Evolutionary conservation across 768 basidiomycete species (phyloP).

Genomic region (Suillus alpinus): DNA sequence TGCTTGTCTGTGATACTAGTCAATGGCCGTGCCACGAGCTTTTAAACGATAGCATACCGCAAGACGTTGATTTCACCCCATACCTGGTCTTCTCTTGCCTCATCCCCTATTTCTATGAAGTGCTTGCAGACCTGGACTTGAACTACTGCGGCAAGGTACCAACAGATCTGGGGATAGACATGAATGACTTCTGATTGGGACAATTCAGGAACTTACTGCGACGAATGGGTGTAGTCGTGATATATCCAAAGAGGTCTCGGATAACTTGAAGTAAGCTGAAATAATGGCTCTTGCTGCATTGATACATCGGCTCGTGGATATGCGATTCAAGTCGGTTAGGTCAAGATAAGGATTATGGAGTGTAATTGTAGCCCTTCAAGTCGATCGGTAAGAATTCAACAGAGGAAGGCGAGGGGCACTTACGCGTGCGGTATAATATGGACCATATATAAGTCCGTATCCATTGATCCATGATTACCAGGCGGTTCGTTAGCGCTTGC

Average conservation of each 20-base stretch:
- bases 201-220: constrained; percentile 48
- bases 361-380: constrained; percentile 75
- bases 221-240: constrained; percentile 80
- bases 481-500: constrained; percentile 55
- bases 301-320: constrained; percentile 70
- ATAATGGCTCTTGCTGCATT: constrained; percentile 74
- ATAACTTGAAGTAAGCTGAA: constrained; percentile 70
- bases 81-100: constrained; percentile 66
- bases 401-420: constrained; percentile 28
- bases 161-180: constrained; percentile 61
- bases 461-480: constrained; percentile 54
- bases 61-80: constrained; percentile 89
- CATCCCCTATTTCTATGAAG: constrained; percentile 79
- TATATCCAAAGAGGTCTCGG: constrained; percentile 81
- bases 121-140: constrained; percentile 85
- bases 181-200: constrained; percentile 8
- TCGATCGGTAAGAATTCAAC: constrained; percentile 9
- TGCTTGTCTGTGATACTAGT: constrained; percentile 53
- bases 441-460: constrained; percentile 86
- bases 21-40: constrained; percentile 5
- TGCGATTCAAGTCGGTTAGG: constrained; percentile 59
- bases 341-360: constrained; percentile 84
- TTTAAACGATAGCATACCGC: constrained; percentile 43
- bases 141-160: constrained; percentile 88
- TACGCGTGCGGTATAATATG: constrained; percentile 86